Evolutionary conservation across 441 rosid genomes (phyloP), one percentile per base, ranked within the genome.

Genomic region (Syzygium malaccense): DNA sequence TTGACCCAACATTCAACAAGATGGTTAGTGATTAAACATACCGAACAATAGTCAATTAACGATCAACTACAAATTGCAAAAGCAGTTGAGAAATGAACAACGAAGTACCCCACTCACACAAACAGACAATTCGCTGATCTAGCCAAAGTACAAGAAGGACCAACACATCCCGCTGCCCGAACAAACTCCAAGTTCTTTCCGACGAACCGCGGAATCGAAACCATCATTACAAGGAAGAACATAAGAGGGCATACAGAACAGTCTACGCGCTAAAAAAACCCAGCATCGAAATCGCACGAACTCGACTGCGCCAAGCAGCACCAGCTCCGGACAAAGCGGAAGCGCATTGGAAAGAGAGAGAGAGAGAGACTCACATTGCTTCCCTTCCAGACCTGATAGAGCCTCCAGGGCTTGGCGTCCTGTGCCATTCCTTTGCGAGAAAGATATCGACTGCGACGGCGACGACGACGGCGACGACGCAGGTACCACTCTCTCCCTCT

Each of bases 331-430:
- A 49, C 32, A 26, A 48, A 55, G 60, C 45, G 33, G 56, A 75
- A 37, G 79, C 58, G 33, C 86, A 84, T 9, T 84, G 58, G 25
- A 19, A 28, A 78, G n/a, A 79, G 58, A 78, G 79, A 14, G 30
- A 12, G 68, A 20, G 26, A 88, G 88, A 85, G 68, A 88, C 51
- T 91, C 90, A 94, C 96, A 89, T 93, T 94, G 86, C 87, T 90
- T 86, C 95, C 96, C 90, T 92, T 93, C 96, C 96, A 93, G 89
- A 92, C 89, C 90, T 94, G 93, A 84, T 92, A 94, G 78, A 91
- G 92, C 53, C 91, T 91, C 88, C 17, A 28, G 30, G 86, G 78
- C 56, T 88, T 87, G 86, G 91, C 89, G 51, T 75, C 83, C 51
- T 75, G n/a, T 41, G 53, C 83, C 83, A 75, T 75, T 12, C 51